phyloP scores from a whole-genome alignment of 805 yeast genomes.

The Yarrowia bubula region DNA sequence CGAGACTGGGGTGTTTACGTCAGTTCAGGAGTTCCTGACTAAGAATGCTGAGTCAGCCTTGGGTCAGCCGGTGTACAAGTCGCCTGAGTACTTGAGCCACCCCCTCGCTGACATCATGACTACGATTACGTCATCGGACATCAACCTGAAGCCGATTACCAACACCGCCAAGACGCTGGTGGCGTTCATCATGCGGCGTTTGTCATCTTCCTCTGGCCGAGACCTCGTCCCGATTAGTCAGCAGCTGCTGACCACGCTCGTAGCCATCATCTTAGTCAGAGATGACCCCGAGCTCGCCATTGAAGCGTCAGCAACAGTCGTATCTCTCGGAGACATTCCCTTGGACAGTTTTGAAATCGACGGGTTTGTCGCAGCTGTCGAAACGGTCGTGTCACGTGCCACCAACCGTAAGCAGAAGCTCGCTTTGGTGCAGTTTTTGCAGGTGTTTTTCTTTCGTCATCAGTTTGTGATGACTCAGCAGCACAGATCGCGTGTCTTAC shows the following conservation, averaged over 20 bases:
- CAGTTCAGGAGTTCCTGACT: neutral
- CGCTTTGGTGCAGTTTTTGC: constrained; percentile 65
- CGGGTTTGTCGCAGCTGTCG: constrained; percentile 47
- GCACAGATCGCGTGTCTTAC: constrained; percentile 52
- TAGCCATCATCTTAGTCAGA: constrained; percentile 61
- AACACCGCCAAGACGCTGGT: constrained; percentile 59
- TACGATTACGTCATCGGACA: neutral
- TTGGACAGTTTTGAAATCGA: constrained; percentile 46
- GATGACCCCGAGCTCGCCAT: constrained; percentile 65
- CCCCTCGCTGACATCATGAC: neutral
- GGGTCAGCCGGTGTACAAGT: neutral
- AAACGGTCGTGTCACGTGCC: constrained; percentile 40
- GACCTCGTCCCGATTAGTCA: constrained; percentile 53
- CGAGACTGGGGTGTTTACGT: constrained; percentile 38
- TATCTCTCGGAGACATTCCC: constrained; percentile 49
- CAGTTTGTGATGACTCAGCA: constrained; percentile 50
- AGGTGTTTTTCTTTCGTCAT: constrained; percentile 68
- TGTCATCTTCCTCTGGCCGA: constrained; percentile 53
- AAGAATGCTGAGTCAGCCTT: neutral
- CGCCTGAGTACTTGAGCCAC: neutral
- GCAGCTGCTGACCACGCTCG: constrained; percentile 65
- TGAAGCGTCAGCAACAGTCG: constrained; percentile 49
- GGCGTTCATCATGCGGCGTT: constrained; percentile 55
- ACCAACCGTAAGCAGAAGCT: constrained; percentile 60
- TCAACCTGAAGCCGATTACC: constrained; percentile 42